These are phyloP conservation scores for Colletotrichum neosansevieriae DNA, from an alignment of 2,329 filamentous ascomycete genomes.

Conservation along the genomic window DNA sequence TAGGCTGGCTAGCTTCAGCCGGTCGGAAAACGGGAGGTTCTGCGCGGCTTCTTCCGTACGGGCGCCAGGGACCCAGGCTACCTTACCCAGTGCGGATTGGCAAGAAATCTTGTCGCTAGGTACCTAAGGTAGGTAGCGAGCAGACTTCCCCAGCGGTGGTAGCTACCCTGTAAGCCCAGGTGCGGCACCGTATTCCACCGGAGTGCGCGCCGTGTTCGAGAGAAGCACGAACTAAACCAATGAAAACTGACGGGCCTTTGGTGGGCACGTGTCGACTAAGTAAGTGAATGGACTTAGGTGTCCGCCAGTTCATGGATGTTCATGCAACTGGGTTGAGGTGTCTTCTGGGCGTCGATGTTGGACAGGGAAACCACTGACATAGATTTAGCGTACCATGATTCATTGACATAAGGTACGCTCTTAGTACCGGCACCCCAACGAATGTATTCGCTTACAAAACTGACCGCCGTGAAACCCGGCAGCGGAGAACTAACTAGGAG, in stretches of 20 bases:
- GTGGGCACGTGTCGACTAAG: background rate
- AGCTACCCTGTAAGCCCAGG: conserved; percentile 6
- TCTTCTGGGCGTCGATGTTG: background rate
- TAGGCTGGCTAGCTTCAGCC: background rate
- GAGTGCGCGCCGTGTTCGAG: background rate
- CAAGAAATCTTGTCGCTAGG: background rate
- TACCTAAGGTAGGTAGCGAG: background rate
- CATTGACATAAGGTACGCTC: conserved; percentile 13
- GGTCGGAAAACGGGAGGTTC: conserved; percentile 1
- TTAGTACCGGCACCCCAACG: background rate
- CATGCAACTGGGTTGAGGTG: background rate
- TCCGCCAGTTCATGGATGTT: background rate
- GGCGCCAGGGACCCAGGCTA: conserved; percentile 8
- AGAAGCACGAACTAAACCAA: background rate
- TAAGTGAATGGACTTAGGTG: background rate
- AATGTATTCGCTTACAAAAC: background rate
- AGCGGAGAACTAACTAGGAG: background rate
- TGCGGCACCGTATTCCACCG: background rate
- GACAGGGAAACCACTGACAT: background rate
- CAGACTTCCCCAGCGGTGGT: background rate
- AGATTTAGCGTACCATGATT: conserved; percentile 9
- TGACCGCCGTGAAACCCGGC: background rate
- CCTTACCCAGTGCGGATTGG: conserved; percentile 22
- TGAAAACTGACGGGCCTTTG: background rate
- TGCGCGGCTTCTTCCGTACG: conserved; percentile 22